Conservation (phyloP, 345 rosid genomes). For the Salix viminalis region DNA sequence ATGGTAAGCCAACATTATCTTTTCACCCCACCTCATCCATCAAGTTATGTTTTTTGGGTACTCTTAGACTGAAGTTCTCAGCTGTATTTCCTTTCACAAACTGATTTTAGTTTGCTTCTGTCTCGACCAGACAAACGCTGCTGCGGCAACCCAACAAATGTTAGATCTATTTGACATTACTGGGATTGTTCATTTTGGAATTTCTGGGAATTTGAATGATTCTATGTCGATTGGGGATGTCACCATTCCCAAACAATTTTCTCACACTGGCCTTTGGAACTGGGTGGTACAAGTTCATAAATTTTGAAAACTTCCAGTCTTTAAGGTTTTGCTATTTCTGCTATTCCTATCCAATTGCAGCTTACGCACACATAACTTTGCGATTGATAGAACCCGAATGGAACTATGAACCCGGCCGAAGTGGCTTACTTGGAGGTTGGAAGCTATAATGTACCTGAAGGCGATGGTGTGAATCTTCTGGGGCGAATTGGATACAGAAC, state of each 20-base stretch:
- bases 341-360: no score
- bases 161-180: constrained; percentile 33
- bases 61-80: not conserved
- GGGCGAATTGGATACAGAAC: constrained; percentile 34
- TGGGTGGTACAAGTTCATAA: constrained; percentile 38
- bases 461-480: constrained; percentile 27
- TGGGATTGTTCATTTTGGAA: constrained; percentile 53
- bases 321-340: no score
- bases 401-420: constrained; percentile 13
- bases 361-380: not conserved
- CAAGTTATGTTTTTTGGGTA: no score
- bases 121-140: constrained; percentile 44
- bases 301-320: no score
- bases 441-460: constrained; percentile 35
- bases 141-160: constrained; percentile 57
- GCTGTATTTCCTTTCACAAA: not conserved
- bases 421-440: constrained; percentile 32
- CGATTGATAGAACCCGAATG: constrained; percentile 31
- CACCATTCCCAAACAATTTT: constrained; percentile 43
- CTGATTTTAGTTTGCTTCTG: not conserved
- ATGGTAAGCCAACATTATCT: constrained; percentile 21
- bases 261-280: constrained; percentile 48
- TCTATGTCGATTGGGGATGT: constrained; percentile 65
- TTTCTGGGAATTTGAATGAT: constrained; percentile 45
- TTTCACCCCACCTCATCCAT: no score